Base-by-base conservation (phyloP, 495 filamentous ascomycete species). In the Cercophora newfieldiana region DNA sequence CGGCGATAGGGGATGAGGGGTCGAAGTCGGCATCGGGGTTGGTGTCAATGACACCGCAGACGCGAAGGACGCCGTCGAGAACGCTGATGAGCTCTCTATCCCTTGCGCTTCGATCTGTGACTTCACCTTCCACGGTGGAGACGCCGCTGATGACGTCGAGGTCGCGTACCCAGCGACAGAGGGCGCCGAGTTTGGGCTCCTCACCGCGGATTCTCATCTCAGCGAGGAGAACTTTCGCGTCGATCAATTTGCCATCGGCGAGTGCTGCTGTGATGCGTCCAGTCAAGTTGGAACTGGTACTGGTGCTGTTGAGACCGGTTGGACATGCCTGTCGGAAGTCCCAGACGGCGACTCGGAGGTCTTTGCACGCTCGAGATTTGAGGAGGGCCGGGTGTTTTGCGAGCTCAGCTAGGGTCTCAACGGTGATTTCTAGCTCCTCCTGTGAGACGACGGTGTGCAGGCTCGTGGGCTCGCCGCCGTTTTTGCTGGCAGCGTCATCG, bases 101-200 rank as follows among this genome's bases (percentile, higher is more conserved):
- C 33, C 64, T 66, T 47, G 61, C 56, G 12, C 16, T 67, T 0
- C 69, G 69, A n/a, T 61, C 48, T 3, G 48, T 33, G 12, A 26
- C 31, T 14, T 57, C 59, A 24, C 29, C 56, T 8, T 16, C 57
- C 16, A 67, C 49, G 18, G 67, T 72, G 2, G 73, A 75, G 1
- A 82, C 64, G 7, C 80, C 78, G 69, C 76, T 81, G 53, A 81
- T 76, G 31, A 80, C 77, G 65, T 84, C 81, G 25, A 82, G 71
- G 59, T 83, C 81, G 54, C 81, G 69, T 31, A 84, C 81, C 81
- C 81, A 84, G 47, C 81, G 73, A 61, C 79, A 81, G 10, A 84
- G 71, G 1, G 81, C 78, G 4, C 81, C 81, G 7, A 83, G 70
- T 54, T 81, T 81, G 12, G 79, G 80, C 22, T 69, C 71, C 47